Conservation (phyloP, 2,329 filamentous ascomycete genomes). For the Zasmidium cellare region DNA sequence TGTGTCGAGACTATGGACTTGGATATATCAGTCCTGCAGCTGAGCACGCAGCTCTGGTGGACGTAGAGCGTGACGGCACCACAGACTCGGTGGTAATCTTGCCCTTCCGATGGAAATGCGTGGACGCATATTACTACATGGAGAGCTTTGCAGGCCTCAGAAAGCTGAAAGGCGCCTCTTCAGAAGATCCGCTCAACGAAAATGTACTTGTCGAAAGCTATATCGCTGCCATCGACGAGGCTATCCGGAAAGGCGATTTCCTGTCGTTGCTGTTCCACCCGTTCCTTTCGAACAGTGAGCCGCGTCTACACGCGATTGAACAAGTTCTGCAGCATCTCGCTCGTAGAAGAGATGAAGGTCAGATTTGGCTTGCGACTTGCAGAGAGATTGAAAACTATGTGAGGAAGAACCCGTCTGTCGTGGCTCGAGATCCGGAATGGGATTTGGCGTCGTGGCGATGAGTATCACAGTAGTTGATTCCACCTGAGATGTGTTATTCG, state of each 20-base stretch:
- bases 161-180: constrained; percentile 26
- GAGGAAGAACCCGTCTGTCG: constrained; percentile 20
- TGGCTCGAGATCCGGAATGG: constrained; percentile 32
- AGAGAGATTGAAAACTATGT: constrained; percentile 31
- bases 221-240: constrained; percentile 30
- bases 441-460: constrained; percentile 34
- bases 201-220: constrained; percentile 24
- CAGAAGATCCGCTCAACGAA: constrained; percentile 19
- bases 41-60: constrained; percentile 27
- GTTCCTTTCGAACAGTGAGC: constrained; percentile 29
- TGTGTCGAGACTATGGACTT: constrained; percentile 31
- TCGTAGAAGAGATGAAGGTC: constrained; percentile 25
- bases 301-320: constrained; percentile 30
- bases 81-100: constrained; percentile 25
- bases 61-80: constrained; percentile 1
- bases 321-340: constrained; percentile 29
- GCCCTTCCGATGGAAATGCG: constrained; percentile 32
- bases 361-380: constrained; percentile 33
- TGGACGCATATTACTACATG: constrained; percentile 39
- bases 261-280: constrained; percentile 35
- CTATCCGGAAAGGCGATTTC: constrained; percentile 29
- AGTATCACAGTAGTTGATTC: not conserved
- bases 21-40: constrained; percentile 36
- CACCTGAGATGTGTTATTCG: too few relatives aligned
- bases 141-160: constrained; percentile 29